phyloP scores from a whole-genome alignment of 2,329 filamentous ascomycete genomes.

The Fusarium veterinarium region DNA sequence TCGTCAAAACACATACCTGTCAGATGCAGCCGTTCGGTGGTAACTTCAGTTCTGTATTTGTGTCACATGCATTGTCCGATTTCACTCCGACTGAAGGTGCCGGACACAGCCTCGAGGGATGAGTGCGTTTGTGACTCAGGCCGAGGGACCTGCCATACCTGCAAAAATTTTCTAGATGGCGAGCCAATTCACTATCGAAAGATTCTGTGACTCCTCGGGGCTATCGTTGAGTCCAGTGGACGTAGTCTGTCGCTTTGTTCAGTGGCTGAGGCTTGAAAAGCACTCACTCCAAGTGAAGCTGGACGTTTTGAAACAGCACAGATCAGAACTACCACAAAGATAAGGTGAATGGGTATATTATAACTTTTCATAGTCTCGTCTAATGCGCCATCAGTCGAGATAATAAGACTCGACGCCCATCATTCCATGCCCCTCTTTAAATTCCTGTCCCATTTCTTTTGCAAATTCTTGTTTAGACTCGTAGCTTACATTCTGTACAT shows the following conservation, averaged over 20 bases:
- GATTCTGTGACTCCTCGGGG: neutral
- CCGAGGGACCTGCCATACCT: no score
- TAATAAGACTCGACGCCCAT: conserved; percentile 17
- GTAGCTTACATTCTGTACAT: conserved; percentile 41
- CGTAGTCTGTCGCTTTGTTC: neutral
- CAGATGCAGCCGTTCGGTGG: neutral
- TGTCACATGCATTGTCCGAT: neutral
- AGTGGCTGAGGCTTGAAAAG: neutral
- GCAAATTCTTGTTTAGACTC: neutral
- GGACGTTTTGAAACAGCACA: no score
- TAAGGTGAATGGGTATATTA: conserved; percentile 44
- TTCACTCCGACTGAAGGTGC: neutral
- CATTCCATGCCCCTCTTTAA: conserved; percentile 5
- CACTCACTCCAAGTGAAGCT: neutral
- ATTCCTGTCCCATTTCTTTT: conserved; percentile 3
- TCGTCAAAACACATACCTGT: neutral
- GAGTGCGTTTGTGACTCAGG: neutral
- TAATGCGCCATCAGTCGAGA: conserved; percentile 31
- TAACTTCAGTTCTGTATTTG: neutral
- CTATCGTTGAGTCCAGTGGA: no score
- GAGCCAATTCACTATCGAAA: no score
- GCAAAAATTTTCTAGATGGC: no score
- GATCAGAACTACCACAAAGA: accelerated
- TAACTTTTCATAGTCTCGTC: conserved; percentile 44
- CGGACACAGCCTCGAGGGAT: no score